Conservation (phyloP, 192 early-diverging fungal species). For the Spinellus fusiger region DNA sequence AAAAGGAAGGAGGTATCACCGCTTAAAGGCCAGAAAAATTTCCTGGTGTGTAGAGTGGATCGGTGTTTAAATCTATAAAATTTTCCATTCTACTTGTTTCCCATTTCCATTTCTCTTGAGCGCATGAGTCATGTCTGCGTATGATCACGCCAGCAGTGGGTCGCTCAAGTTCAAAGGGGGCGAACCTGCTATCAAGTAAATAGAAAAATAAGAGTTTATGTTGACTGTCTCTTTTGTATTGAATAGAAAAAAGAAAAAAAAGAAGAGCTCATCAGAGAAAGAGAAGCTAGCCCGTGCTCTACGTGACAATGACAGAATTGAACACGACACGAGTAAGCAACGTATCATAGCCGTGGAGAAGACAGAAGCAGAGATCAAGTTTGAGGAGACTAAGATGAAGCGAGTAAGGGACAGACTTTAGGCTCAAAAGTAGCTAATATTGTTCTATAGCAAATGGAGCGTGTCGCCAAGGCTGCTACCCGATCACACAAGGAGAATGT, state of each 20-base stretch:
- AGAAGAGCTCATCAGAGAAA: conserved; percentile 34
- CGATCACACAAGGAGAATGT: conserved; percentile 76
- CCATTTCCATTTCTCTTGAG: neutral
- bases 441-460: conserved; percentile 54
- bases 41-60: no score
- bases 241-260: conserved; percentile 48
- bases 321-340: conserved; percentile 19
- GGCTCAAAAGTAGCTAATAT: neutral
- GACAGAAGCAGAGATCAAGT: conserved; percentile 65
- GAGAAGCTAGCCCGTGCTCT: conserved; percentile 35
- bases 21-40: no score
- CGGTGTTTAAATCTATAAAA: no score
- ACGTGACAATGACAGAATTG: no score
- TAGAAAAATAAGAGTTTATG: conserved; percentile 1
- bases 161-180: conserved; percentile 61
- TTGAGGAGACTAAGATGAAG: conserved; percentile 61
- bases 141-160: conserved; percentile 47
- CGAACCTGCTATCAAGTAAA: conserved; percentile 48
- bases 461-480: conserved; percentile 54
- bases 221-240: neutral
- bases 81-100: neutral
- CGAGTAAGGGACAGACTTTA: conserved; percentile 39
- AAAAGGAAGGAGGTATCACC: no score
- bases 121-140: conserved; percentile 31
- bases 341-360: conserved; percentile 39